These are phyloP conservation scores for Diospyros kaki DNA, from an alignment of 148 eudicot genomes.

Conservation along the genomic window DNA sequence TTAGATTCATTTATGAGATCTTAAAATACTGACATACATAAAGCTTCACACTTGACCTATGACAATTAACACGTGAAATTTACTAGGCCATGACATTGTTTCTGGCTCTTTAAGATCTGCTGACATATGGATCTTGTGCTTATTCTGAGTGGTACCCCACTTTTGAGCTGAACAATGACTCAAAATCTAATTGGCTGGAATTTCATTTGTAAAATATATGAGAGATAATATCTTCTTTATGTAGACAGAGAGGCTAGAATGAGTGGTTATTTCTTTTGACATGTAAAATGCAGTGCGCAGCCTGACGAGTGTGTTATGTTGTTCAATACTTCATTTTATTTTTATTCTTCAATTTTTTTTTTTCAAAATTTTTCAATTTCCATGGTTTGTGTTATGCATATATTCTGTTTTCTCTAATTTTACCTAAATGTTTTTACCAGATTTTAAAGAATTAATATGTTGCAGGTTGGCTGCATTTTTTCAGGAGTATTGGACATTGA, in stretches of 20 bases:
- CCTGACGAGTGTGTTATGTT: neutral
- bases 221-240: neutral
- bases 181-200: neutral
- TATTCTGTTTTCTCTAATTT: neutral
- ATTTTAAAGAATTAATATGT: slow-evolving; percentile 12
- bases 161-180: neutral
- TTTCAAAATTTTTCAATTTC: neutral
- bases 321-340: neutral
- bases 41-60: neutral
- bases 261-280: neutral
- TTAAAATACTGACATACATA: neutral
- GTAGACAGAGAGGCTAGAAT: neutral
- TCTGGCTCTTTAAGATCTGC: neutral
- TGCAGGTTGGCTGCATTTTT: slow-evolving; percentile 50
- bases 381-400: neutral
- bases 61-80: neutral
- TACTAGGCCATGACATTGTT: neutral
- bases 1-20: neutral
- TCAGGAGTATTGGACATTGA: slow-evolving; percentile 40
- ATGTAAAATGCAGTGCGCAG: slow-evolving; percentile 1
- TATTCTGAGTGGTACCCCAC: neutral
- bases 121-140: neutral
- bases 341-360: neutral
- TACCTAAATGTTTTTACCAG: neutral
- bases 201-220: neutral